Base-by-base conservation (phyloP, 2,329 filamentous ascomycete genomes). In the Pseudogymnoascus sp. region DNA sequence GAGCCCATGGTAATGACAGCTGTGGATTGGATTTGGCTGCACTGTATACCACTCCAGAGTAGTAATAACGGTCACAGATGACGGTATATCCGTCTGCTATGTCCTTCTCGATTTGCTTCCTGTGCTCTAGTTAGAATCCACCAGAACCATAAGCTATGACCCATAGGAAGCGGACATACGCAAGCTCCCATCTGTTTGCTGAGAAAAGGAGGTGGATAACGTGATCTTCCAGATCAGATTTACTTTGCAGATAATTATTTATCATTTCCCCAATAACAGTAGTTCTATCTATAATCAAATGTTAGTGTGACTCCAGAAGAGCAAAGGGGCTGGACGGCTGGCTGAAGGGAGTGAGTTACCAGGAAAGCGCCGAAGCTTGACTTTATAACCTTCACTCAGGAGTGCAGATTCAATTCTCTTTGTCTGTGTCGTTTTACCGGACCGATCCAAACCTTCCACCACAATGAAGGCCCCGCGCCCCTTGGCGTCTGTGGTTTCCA, bases 41-140 rank as follows among this genome's bases (percentile, higher is more conserved):
- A 24, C 88, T 91, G 78, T 98, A 99, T 60, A 97, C 91, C 63
- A 93, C 90, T 62, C 95, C 95, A 19, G 90, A 95, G 79, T 96
- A 93, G 74, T 96, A 96, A 78, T 98, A 99, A 59, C 95, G 87
- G 75, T 99, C 95, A 68, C 93, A 87, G 40, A 99, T 80, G 33
- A 99, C 82, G 0, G 86, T 95, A 19, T 82, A 87, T 7, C 93
- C 93, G 1, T 79, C 75, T 0, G 79, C 77, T 5, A 97, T 75
- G 5, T 84, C 78, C 1, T 75, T 63, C 16, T 78, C 72, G 53
- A 88, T 87, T 60, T 76, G 76, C 68, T 79, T 77, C 2, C 82
- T 85, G 64, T 35, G 41, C 26, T 19, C 22, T 43, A 24, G 38
- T 16, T 16, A 26, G 50, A 56, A 56, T 53, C 14, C 1, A 33